phyloP scores from a whole-genome alignment of 163 green algal species.

The Scenedesmus sp. region DNA sequence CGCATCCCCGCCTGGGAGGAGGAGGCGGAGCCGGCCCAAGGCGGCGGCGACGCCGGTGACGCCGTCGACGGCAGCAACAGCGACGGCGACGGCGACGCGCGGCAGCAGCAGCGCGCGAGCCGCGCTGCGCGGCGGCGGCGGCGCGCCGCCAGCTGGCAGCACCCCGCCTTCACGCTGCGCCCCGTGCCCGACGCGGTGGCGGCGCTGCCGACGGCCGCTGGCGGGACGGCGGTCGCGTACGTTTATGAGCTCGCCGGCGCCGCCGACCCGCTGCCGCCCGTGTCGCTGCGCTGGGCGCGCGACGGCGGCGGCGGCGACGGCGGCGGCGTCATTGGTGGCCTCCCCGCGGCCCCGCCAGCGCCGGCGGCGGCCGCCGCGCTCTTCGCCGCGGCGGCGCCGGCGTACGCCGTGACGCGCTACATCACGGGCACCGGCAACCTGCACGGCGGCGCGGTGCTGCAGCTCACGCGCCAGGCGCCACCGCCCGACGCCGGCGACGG shows the following conservation, averaged over 20 bases:
- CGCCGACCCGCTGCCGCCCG: too few relatives aligned
- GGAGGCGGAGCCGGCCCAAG: not conserved
- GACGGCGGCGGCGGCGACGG: not conserved
- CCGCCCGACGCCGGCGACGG: not conserved
- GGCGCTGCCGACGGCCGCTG: not conserved
- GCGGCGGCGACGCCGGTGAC: not conserved
- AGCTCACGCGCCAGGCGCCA: not conserved
- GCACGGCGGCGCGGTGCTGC: slow-evolving; percentile 52
- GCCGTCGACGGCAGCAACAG: too few relatives aligned
- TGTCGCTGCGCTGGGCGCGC: not conserved
- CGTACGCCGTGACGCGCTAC: slow-evolving; percentile 8
- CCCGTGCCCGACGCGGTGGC: slow-evolving; percentile 10
- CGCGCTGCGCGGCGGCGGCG: not conserved
- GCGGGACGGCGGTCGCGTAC: too few relatives aligned
- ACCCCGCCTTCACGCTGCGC: not conserved
- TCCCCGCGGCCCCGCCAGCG: not conserved
- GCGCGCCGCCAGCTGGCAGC: not conserved
- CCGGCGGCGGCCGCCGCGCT: not conserved
- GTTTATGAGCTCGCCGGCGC: too few relatives aligned
- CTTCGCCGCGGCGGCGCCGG: not conserved
- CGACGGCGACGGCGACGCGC: too few relatives aligned
- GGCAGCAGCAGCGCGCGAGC: not conserved
- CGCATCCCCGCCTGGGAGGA: not conserved
- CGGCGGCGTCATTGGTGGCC: not conserved
- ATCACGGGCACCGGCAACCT: slow-evolving; percentile 49